Evolutionary conservation across 116 monocot genomes (phyloP).

Genomic region (Cymodocea nodosa): DNA sequence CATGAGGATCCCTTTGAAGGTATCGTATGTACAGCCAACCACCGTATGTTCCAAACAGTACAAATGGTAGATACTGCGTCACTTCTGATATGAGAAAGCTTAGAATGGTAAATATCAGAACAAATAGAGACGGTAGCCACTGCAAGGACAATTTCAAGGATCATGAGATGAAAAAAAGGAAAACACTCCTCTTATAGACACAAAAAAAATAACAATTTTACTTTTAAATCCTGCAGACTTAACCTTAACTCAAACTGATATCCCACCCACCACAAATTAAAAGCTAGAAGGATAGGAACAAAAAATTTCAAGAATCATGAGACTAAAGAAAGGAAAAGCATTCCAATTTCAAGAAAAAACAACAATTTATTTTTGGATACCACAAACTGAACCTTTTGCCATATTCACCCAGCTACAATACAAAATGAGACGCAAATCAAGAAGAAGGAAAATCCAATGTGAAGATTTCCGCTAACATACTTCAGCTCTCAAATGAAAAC

Average conservation of each 20-base stretch:
- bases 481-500: conserved; percentile 8
- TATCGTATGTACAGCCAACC: conserved; percentile 11
- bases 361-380: background rate
- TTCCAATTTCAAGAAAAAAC: too few species aligned
- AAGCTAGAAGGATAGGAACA: too few species aligned
- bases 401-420: background rate
- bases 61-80: conserved; percentile 10
- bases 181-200: background rate
- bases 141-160: background rate
- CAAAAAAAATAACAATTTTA: too few species aligned
- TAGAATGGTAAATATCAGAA: conserved; percentile 3
- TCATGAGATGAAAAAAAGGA: background rate
- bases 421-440: background rate
- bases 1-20: conserved; percentile 7
- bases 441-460: background rate
- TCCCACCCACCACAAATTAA: too few species aligned
- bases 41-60: conserved; percentile 10
- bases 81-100: conserved; percentile 1
- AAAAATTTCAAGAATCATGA: too few species aligned
- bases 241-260: too few species aligned
- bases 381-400: background rate
- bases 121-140: conserved; percentile 9
- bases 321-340: too few species aligned
- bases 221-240: too few species aligned
- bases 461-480: conserved; percentile 5